Percentiles rank a stretch among this genome's conserved stretches.
phyloP scores from a whole-genome alignment of 164 flowering plant genomes.

The Protea cynaroides region DNA sequence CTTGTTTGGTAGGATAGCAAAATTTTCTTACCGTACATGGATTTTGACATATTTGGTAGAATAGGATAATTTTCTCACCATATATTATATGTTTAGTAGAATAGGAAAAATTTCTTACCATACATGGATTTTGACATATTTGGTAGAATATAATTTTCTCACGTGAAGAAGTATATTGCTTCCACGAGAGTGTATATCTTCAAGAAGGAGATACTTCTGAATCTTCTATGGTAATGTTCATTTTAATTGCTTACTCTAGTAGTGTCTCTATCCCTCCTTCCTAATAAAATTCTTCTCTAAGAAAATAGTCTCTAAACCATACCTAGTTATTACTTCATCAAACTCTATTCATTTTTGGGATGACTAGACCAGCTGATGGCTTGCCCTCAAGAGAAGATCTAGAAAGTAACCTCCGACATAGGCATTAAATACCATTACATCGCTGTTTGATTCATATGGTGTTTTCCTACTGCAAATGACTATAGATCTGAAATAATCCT shows the following conservation, averaged over 20 bases:
- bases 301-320: not conserved
- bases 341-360: not conserved
- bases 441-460: slow-evolving; percentile 59
- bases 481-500: slow-evolving; percentile 96
- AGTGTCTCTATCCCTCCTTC: too few species aligned
- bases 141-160: too few species aligned
- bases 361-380: not conserved
- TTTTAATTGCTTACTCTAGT: too few species aligned
- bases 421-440: not conserved
- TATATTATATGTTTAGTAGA: too few species aligned
- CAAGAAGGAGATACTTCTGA: slow-evolving; percentile 86
- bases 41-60: too few species aligned
- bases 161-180: too few species aligned
- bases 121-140: too few species aligned
- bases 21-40: too few species aligned
- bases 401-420: slow-evolving; percentile 7
- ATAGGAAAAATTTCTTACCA: too few species aligned
- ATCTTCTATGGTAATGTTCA: slow-evolving; percentile 63
- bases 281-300: too few species aligned
- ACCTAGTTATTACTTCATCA: not conserved
- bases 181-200: slow-evolving; percentile 94
- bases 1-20: too few species aligned
- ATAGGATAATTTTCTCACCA: too few species aligned
- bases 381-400: not conserved
- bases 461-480: slow-evolving; percentile 93